Percentiles rank a stretch among this genome's conserved stretches.
These are phyloP conservation scores for Poterioochromonas sp. DNA, from an alignment of 352 stramenopile genomes.

Conservation along the genomic window DNA sequence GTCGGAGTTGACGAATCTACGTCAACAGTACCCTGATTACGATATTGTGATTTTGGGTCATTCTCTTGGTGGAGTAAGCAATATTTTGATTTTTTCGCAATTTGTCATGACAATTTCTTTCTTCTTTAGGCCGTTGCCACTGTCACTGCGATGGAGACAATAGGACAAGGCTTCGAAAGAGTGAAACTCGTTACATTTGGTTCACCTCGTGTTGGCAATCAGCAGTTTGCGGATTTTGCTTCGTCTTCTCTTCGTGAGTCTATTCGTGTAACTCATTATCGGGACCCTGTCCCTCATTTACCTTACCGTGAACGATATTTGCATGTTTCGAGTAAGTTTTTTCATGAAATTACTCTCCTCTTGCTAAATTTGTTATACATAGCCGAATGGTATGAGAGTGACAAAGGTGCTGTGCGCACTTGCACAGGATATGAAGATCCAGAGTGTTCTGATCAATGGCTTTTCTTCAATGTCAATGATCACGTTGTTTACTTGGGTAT, in stretches of 20 bases:
- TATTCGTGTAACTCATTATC: background rate
- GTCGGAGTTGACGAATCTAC: background rate
- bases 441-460: slow-evolving; percentile 9
- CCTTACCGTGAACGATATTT: background rate
- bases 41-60: background rate
- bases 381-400: slow-evolving; percentile 12
- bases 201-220: background rate
- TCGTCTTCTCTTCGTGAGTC: no score
- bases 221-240: background rate
- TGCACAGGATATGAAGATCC: slow-evolving; percentile 5
- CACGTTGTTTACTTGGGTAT: slow-evolving; percentile 1
- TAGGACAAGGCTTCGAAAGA: no score
- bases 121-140: no score
- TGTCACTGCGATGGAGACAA: no score
- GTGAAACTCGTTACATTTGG: background rate
- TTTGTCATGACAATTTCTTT: background rate
- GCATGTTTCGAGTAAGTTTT: background rate
- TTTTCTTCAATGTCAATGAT: background rate
- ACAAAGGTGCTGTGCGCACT: background rate
- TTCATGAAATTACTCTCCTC: no score
- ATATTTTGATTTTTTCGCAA: background rate
- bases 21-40: background rate
- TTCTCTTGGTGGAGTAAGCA: background rate
- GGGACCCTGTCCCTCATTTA: background rate
- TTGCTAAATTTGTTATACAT: no score